phyloP scores from a whole-genome alignment of 768 basidiomycete species.

The Pulveroboletus frians region DNA sequence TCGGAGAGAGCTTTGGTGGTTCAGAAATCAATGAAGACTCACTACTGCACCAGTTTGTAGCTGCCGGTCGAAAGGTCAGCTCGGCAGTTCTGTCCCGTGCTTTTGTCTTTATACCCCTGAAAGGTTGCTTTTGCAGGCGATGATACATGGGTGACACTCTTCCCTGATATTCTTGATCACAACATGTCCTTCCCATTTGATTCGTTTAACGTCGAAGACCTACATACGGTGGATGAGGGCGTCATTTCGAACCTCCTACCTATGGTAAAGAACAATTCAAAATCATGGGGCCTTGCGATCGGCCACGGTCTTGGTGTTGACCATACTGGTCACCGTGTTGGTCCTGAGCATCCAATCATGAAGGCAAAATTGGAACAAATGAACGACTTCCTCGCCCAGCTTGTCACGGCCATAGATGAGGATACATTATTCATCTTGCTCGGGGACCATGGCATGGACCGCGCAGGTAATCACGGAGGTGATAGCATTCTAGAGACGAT shows the following conservation, averaged over 20 bases:
- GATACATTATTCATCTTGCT: conserved; percentile 88
- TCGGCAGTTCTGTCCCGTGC: neutral
- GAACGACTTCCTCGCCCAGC: conserved; percentile 68
- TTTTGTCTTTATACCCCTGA: conserved; percentile 10
- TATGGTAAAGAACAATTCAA: conserved; percentile 48
- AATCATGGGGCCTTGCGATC: conserved; percentile 80
- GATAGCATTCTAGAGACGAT: conserved; percentile 83
- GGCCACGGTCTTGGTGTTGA: conserved; percentile 96
- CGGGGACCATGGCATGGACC: conserved; percentile 98
- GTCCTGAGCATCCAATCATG: conserved; percentile 86
- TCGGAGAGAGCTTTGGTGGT: conserved; percentile 89
- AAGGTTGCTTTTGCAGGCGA: conserved; percentile 91
- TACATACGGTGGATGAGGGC: conserved; percentile 92
- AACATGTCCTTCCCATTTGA: conserved; percentile 84
- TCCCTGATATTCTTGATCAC: conserved; percentile 65
- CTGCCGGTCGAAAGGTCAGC: conserved; percentile 55
- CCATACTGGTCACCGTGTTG: conserved; percentile 92
- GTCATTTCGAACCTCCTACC: conserved; percentile 83
- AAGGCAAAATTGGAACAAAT: conserved; percentile 81
- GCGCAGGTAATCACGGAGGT: conserved; percentile 91
- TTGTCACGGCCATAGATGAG: conserved; percentile 73
- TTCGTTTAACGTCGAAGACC: conserved; percentile 97
- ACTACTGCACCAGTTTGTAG: conserved; percentile 64
- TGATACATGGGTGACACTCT: conserved; percentile 93
- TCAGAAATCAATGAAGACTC: conserved; percentile 87